Evolutionary conservation across 2,329 filamentous ascomycete species (phyloP).

Genomic region (Arthroderma sp.): DNA sequence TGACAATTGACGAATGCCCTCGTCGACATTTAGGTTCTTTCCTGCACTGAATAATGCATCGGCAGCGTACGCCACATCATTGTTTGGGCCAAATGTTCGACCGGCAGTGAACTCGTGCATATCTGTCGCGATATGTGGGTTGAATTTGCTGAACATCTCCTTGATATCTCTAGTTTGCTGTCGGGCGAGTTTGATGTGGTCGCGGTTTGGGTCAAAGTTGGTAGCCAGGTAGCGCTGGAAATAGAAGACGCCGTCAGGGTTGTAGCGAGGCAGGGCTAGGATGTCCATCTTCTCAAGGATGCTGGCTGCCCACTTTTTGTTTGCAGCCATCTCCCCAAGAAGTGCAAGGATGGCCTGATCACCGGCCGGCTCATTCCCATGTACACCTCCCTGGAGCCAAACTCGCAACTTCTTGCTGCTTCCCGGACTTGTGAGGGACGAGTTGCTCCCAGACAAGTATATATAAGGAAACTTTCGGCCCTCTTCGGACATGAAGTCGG

Average conservation of each 20-base stretch:
- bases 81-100: background rate
- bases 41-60: slow-evolving; percentile 7
- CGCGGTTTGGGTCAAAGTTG: slow-evolving; percentile 8
- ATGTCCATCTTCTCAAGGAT: slow-evolving; percentile 6
- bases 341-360: slow-evolving; percentile 7
- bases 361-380: slow-evolving; percentile 7
- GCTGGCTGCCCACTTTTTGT: slow-evolving; percentile 2
- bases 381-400: slow-evolving; percentile 7
- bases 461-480: slow-evolving; percentile 7
- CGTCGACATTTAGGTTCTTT: slow-evolving; percentile 7
- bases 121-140: slow-evolving; percentile 5
- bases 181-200: slow-evolving; percentile 6
- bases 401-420: slow-evolving; percentile 1
- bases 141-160: background rate
- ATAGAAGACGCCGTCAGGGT: slow-evolving; percentile 8
- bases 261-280: slow-evolving; percentile 5
- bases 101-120: slow-evolving; percentile 7
- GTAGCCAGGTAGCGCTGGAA: slow-evolving; percentile 9
- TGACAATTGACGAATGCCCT: slow-evolving; percentile 5
- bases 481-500: slow-evolving; percentile 6
- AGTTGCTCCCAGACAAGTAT: background rate
- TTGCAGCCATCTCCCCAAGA: slow-evolving; percentile 1
- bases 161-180: slow-evolving; percentile 8
- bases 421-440: background rate
- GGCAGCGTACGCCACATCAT: background rate